These are phyloP conservation scores for Chytridium lagenaria DNA, from an alignment of 371 early-diverging fungal genomes.

Conservation along the genomic window DNA sequence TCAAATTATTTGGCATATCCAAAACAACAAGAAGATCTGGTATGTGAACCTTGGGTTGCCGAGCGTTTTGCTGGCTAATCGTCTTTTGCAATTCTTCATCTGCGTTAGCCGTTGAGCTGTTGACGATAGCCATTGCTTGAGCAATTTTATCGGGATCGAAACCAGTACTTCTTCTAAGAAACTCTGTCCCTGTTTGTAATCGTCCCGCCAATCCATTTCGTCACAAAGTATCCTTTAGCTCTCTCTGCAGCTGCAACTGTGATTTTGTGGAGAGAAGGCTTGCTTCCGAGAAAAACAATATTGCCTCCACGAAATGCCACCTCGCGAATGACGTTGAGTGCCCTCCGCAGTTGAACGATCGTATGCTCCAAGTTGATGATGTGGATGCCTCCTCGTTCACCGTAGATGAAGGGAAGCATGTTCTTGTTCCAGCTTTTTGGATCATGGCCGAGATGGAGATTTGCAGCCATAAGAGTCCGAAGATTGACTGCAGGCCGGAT, in stretches of 20 bases:
- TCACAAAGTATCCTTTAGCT: slow-evolving; percentile 81
- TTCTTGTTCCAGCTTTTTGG: slow-evolving; percentile 78
- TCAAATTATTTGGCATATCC: slow-evolving; percentile 81
- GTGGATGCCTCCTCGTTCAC: slow-evolving; percentile 88
- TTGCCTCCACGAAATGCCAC: slow-evolving; percentile 82
- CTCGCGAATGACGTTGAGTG: slow-evolving; percentile 75
- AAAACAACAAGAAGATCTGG: slow-evolving; percentile 91
- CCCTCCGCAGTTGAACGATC: slow-evolving; percentile 83
- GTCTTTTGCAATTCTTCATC: slow-evolving; percentile 22
- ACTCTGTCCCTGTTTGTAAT: slow-evolving; percentile 86
- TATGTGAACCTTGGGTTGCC: slow-evolving; percentile 64
- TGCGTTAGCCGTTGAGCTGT: slow-evolving; percentile 9
- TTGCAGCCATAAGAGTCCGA: slow-evolving; percentile 79
- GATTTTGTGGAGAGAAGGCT: slow-evolving; percentile 68
- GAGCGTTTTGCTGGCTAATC: slow-evolving; percentile 31
- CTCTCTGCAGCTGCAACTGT: slow-evolving; percentile 82
- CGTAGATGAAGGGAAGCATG: slow-evolving; percentile 88
- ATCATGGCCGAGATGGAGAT: slow-evolving; percentile 91
- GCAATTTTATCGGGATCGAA: slow-evolving; percentile 53
- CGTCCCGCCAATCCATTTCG: slow-evolving; percentile 89
- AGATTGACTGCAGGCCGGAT: slow-evolving; percentile 50
- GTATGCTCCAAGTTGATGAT: slow-evolving; percentile 96
- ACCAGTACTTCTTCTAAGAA: slow-evolving; percentile 49
- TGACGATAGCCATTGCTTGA: slow-evolving; percentile 29
- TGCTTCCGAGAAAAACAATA: slow-evolving; percentile 89